Conservation (phyloP, 1,284 basidiomycete genomes). For the Schizophyllum amplum region DNA sequence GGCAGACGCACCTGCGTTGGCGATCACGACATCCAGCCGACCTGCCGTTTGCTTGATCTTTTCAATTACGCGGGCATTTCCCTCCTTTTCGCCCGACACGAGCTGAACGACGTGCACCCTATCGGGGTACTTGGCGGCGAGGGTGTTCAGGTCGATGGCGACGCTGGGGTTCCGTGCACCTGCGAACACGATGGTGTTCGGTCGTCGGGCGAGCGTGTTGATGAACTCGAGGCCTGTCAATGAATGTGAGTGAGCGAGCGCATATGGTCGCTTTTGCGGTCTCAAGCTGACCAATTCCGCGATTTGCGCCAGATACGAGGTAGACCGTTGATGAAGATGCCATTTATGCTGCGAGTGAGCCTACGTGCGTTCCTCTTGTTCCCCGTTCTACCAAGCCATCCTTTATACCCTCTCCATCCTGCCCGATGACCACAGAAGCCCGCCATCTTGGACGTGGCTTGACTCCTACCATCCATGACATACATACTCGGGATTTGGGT, state of each 20-base stretch:
- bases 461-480: too few species aligned
- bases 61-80: slow-evolving; percentile 1
- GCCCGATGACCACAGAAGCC: too few species aligned
- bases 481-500: too few species aligned
- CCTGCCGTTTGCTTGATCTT: not conserved
- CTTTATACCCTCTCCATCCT: too few species aligned
- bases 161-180: not conserved
- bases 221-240: slow-evolving; percentile 13
- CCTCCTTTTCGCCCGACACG: not conserved
- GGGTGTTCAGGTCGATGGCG: not conserved
- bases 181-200: slow-evolving; percentile 4
- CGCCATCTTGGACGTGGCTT: too few species aligned
- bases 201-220: not conserved
- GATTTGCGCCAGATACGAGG: slow-evolving; percentile 9
- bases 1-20: not conserved
- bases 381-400: too few species aligned
- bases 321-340: not conserved
- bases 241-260: not conserved
- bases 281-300: slow-evolving; percentile 1
- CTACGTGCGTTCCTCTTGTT: too few species aligned
- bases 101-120: slow-evolving; percentile 2
- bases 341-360: too few species aligned
- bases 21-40: slow-evolving; percentile 1
- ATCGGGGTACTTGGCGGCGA: not conserved
- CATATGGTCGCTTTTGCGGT: not conserved